phyloP scores from a whole-genome alignment of 306 rosid genomes.

The Alnus rubra region DNA sequence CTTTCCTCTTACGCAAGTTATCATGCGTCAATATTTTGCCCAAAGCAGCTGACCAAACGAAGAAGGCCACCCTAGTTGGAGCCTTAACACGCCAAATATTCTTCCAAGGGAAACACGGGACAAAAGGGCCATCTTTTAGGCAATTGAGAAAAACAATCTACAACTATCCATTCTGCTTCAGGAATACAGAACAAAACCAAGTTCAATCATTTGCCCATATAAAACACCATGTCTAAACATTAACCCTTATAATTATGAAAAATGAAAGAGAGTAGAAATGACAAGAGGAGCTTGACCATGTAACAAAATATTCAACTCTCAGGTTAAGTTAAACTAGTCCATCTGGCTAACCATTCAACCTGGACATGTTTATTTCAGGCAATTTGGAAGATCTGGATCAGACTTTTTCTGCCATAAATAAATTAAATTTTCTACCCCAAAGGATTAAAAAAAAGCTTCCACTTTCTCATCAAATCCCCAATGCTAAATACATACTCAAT shows the following conservation, averaged over 20 bases:
- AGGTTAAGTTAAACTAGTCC: not conserved
- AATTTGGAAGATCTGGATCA: not conserved
- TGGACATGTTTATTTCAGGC: not conserved
- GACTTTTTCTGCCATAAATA: not conserved
- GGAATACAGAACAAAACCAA: not conserved
- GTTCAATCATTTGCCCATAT: not conserved
- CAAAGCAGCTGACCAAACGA: too few relatives aligned
- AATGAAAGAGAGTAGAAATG: not conserved
- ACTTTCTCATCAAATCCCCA: not conserved
- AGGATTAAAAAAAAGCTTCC: not conserved
- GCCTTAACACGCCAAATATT: too few relatives aligned
- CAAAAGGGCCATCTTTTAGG: too few relatives aligned
- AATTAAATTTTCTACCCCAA: not conserved
- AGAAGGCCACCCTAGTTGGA: too few relatives aligned
- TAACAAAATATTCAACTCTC: not conserved
- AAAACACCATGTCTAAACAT: not conserved
- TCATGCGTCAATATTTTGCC: too few relatives aligned
- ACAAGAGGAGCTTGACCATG: not conserved
- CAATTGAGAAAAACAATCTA: not conserved
- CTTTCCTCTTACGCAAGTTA: too few relatives aligned
- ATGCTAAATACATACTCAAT: not conserved
- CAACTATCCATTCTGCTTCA: not conserved
- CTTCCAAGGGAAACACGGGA: too few relatives aligned
- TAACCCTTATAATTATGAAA: not conserved
- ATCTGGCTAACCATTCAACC: not conserved